Evolutionary conservation across 1,139 yeast genomes (phyloP), one percentile per base, ranked within the genome.

Genomic region (Candida dubliniensis): DNA sequence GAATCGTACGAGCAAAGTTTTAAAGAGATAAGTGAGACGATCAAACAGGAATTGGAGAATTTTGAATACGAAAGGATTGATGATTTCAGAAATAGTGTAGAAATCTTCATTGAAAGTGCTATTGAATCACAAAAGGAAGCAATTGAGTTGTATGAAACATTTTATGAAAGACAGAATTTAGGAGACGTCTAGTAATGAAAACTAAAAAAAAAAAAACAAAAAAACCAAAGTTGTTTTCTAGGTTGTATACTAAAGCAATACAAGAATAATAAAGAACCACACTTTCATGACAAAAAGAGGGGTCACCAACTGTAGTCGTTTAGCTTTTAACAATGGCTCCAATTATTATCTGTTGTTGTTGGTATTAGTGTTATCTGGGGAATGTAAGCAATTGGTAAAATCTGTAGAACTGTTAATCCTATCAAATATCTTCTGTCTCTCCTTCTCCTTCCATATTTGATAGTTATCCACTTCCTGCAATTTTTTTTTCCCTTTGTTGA

Each of bases 61-160:
- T 88, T 91, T 60, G 96, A 89, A 59, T 70, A 72, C 38, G 95
- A 84, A 45, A 87, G 85, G 57, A 79, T 90, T 40, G 82, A 79
- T 40, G 99, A 93, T 58, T 90, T 95, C 64, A 79, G 96, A 58
- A 87, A 88, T 58, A 80, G 91, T 50, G 89, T 93, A 47, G 99
- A 93, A 65, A 84, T 91, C 18, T 91, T 83, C 56, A 77, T 95
- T 58, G 99, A 95, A 63, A 82, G 95, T 47, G 82, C 95, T 23
- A 87, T 91, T 41, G 99, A 93, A 65, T 78, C 93, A 13, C 99
- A 93, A 63, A 95, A 93, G 67, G 97, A 90, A 62, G 83, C 93
- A 30, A 93, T 93, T 54, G 99, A 93, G 64, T 66, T 88, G 29
- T 93, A 97, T 95, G 98, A 93, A 66, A 87, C 96, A 0, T 93